These are phyloP conservation scores for Leishmania gerbilli DNA, from an alignment of 208 protist species.

Conservation along the genomic window DNA sequence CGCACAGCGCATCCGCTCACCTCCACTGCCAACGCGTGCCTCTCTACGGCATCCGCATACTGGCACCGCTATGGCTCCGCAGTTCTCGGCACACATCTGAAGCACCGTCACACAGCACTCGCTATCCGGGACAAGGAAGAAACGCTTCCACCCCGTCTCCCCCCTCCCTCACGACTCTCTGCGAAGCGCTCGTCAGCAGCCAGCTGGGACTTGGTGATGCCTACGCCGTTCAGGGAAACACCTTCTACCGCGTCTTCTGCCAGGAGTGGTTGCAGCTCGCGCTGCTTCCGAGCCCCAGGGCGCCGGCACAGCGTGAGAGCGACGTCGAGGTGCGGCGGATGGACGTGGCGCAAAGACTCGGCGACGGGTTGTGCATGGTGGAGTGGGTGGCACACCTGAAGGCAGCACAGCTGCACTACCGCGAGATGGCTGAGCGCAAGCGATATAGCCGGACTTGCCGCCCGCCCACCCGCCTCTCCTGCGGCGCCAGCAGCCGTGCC, in stretches of 20 bases:
- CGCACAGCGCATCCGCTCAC: conserved; percentile 25
- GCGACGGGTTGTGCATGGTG: conserved; percentile 26
- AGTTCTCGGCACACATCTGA: not conserved
- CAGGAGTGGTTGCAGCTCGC: conserved; percentile 25
- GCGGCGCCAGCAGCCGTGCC: not conserved
- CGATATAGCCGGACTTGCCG: not conserved
- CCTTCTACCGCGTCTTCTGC: conserved; percentile 30
- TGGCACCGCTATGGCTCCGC: conserved; percentile 30
- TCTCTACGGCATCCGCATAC: conserved; percentile 29
- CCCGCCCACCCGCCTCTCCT: not conserved
- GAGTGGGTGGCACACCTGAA: conserved; percentile 38
- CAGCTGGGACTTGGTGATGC: conserved; percentile 14
- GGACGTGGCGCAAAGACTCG: conserved; percentile 23
- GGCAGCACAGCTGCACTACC: conserved; percentile 25
- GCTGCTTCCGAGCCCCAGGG: conserved; percentile 2
- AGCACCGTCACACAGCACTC: not conserved
- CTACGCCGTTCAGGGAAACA: not conserved
- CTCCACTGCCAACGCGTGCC: conserved; percentile 43
- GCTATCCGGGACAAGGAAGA: not conserved
- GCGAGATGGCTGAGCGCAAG: conserved; percentile 9
- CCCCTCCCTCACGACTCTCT: conserved; percentile 17
- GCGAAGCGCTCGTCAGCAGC: conserved; percentile 22
- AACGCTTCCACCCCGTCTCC: not conserved
- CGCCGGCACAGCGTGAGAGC: not conserved
- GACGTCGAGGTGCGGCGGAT: not conserved